phyloP scores from a whole-genome alignment of 345 rosid genomes.

The Garcia nutans region DNA sequence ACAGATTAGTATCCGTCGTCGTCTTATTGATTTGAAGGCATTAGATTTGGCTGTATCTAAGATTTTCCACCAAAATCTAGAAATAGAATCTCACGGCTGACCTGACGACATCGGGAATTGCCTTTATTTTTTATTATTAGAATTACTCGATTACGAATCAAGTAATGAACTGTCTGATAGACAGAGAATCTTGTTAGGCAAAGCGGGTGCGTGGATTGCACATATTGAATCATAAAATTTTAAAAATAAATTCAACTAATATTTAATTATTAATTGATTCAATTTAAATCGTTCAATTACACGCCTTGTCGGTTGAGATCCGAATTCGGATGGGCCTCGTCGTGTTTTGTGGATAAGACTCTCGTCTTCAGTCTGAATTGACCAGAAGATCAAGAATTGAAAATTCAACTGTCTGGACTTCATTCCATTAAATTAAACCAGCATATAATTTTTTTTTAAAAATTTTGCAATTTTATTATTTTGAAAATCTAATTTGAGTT shows the following conservation, averaged over 20 bases:
- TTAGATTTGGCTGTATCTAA: constrained; percentile 3
- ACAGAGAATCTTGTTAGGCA: neutral
- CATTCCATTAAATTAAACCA: no score
- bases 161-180: neutral
- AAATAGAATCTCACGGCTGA: constrained; percentile 31
- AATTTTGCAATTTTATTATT: no score
- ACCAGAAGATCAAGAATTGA: neutral
- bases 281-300: no score
- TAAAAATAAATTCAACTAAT: no score
- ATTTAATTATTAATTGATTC: no score
- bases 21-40: neutral
- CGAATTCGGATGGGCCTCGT: neutral
- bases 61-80: constrained; percentile 9
- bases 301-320: neutral
- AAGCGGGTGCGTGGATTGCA: no score
- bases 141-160: neutral
- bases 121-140: neutral
- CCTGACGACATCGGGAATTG: constrained; percentile 32
- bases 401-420: no score
- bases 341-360: neutral
- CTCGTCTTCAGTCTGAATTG: neutral
- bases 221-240: no score
- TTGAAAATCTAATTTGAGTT: no score
- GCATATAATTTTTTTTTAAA: no score
- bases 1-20: no score